Base-by-base conservation (phyloP, 768 basidiomycete genomes). In the Strobilomyces echinocephalus region DNA sequence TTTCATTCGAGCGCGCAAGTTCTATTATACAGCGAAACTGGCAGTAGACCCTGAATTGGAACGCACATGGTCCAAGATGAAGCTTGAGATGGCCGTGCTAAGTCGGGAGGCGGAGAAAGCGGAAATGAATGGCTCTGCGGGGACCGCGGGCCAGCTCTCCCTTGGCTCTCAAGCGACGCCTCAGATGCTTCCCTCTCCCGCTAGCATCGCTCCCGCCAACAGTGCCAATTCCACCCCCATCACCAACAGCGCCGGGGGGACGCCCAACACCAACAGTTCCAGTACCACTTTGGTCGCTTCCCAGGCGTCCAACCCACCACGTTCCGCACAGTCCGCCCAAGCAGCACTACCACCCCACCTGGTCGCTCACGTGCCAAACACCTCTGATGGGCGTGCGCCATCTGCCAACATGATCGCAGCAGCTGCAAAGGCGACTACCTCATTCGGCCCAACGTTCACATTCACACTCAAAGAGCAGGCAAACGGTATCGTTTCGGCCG, bases 151-250 rank as follows among this genome's bases (percentile, higher is more conserved):
- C 28, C 66, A 64, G 50, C 66, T 68, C 41, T 47, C 67, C 18
- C 53, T 62, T 16, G 46, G 53, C 54, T 64, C 68, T 38, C 72
- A 77, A 49, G 63, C 69, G 7, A 83, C 84, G 0, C 86, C 87
- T 31, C 81, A 82, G 31, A 88, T 88, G 88, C 80, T 90, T 42
- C 88, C 87, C 35, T 89, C 87, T 34, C 86, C 86, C 2, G 86
- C 83, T 10, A 87, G 84, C 64, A 83, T 84, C 53, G 80, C 76
- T 12, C 74, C 84, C 15, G 74, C 80, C 8, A 83, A 76, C 60
- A 91, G 88, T 61, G 81, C 86, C 49, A 88, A 87, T 59, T 90
- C 88, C 14, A 91, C 88, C 0, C 88, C 88, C 9, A 83, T 80
- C 35, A 81, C 77, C 55, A 66, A 55, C 47, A 79, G 80, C 49